phyloP scores from a whole-genome alignment of 306 rosid species.

The Hippophae gyantsensis region DNA sequence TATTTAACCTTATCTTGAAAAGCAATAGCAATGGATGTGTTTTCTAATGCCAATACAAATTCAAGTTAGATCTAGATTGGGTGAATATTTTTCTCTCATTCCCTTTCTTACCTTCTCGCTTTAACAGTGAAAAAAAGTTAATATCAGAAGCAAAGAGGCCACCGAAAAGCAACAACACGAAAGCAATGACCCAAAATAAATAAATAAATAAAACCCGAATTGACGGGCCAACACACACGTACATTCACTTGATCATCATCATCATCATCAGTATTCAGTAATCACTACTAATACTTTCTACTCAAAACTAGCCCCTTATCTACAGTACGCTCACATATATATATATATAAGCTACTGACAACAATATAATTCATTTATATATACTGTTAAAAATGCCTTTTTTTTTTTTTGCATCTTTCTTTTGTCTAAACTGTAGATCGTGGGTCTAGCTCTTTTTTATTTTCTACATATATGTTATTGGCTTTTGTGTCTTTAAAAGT shows the following conservation, averaged over 20 bases:
- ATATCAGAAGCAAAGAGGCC: slow-evolving; percentile 48
- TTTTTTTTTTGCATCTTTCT: too few relatives aligned
- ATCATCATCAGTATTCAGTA: too few relatives aligned
- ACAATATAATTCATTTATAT: too few relatives aligned
- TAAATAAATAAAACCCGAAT: slow-evolving; percentile 51
- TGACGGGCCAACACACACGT: slow-evolving; percentile 80
- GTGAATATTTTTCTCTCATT: slow-evolving; percentile 37
- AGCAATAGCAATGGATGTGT: neutral
- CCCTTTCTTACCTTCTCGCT: slow-evolving; percentile 21
- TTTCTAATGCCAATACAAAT: slow-evolving; percentile 35
- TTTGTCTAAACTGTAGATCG: too few relatives aligned
- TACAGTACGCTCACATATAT: slow-evolving; percentile 13
- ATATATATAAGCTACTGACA: slow-evolving; percentile 5
- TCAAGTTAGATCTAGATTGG: slow-evolving; percentile 45
- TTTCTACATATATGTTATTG: neutral
- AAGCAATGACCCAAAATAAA: slow-evolving; percentile 27
- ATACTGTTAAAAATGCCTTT: too few relatives aligned
- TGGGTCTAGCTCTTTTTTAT: too few relatives aligned
- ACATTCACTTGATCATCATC: slow-evolving; percentile 16
- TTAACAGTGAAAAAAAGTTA: slow-evolving; percentile 38
- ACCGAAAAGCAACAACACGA: slow-evolving; percentile 94
- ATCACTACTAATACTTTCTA: too few relatives aligned
- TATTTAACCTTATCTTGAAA: slow-evolving; percentile 36
- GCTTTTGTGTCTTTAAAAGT: slow-evolving; percentile 4
- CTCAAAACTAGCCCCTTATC: slow-evolving; percentile 4